Evolutionary conservation across 257 asterid genomes (phyloP), one percentile per base, ranked within the genome.

Genomic region (Pogostemon cablin): DNA sequence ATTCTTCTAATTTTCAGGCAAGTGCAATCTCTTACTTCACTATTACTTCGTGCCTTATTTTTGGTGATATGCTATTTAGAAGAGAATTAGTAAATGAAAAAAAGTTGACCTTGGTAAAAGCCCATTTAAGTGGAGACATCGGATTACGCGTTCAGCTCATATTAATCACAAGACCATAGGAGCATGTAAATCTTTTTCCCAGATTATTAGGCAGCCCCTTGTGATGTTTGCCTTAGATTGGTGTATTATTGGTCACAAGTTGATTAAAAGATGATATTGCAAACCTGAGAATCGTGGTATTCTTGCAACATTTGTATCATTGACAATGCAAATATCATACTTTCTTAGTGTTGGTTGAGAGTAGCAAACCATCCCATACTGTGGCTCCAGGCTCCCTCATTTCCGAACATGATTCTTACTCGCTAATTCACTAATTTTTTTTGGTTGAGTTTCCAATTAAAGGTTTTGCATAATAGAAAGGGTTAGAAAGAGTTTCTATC

Each of bases 1-100:
- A 88, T 74, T 72, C 87, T 17, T 66, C 87, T 57, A 87, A 83
- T 75, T 93, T 91, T 66, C 96, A 93, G 96, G 99, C 67, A 81
- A 84, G 90, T 47, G 41, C 39, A 57, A 17, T 63, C 69, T 32
- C 52, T 44, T 39, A 46, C 76, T 62, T 71, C 0, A 39, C 69
- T 49, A 44, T 64, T 68, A 49, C 56, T 52, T 40, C 59, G 20
- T 65, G 62, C 67, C 37, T 58, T 25, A 4, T 47, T 12, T 12
- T 43, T 42, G 44, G 40, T 73, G 50, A 42, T 25, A 25, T 62
- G 50, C 46, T 71, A 42, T 62, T 62, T 37, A 37, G 20, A 41
- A 39, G 53, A 38, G 62, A 65, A 32, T 12, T 62, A 9, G 42
- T 57, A 37, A 20, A 37, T 6, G 5, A 65, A 9, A 44, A 56